phyloP scores from a whole-genome alignment of 208 protist genomes.

The Balamuthia mandrillaris region DNA sequence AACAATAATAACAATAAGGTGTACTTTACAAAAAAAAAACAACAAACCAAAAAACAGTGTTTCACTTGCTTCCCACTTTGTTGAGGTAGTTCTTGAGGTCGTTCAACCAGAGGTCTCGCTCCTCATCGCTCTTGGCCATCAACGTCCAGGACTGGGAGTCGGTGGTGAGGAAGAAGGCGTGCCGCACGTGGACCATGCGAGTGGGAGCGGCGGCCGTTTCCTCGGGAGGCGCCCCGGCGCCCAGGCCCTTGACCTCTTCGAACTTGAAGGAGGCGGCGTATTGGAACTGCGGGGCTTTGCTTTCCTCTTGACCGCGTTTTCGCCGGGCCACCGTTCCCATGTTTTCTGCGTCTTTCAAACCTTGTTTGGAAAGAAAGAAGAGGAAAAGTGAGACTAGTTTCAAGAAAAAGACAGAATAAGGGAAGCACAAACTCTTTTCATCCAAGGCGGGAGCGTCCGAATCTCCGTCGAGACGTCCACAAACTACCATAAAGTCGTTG shows the following conservation, averaged over 20 bases:
- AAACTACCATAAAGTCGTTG: constrained; percentile 8
- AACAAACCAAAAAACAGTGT: too few relatives aligned
- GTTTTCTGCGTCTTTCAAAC: not conserved
- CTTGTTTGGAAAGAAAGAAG: not conserved
- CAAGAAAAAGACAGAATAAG: too few relatives aligned
- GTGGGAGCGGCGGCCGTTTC: not conserved
- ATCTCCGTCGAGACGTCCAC: not conserved
- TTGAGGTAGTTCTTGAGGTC: too few relatives aligned
- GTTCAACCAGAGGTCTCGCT: too few relatives aligned
- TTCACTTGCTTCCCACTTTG: too few relatives aligned
- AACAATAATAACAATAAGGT: too few relatives aligned
- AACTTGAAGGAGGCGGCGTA: not conserved
- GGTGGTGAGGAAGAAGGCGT: constrained; percentile 21
- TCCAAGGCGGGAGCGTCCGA: not conserved
- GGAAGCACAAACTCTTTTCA: not conserved
- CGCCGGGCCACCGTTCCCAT: not conserved
- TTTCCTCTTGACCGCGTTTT: too few relatives aligned
- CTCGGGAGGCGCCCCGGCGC: not conserved
- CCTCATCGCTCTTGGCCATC: too few relatives aligned
- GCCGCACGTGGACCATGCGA: not conserved
- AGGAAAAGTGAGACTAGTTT: too few relatives aligned
- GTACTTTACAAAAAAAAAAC: too few relatives aligned
- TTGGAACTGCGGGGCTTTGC: not conserved
- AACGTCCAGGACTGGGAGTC: too few relatives aligned
- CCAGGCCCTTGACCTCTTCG: not conserved